Evolutionary conservation across 768 basidiomycete genomes (phyloP).

Genomic region (Gloeostereum incarnatum): DNA sequence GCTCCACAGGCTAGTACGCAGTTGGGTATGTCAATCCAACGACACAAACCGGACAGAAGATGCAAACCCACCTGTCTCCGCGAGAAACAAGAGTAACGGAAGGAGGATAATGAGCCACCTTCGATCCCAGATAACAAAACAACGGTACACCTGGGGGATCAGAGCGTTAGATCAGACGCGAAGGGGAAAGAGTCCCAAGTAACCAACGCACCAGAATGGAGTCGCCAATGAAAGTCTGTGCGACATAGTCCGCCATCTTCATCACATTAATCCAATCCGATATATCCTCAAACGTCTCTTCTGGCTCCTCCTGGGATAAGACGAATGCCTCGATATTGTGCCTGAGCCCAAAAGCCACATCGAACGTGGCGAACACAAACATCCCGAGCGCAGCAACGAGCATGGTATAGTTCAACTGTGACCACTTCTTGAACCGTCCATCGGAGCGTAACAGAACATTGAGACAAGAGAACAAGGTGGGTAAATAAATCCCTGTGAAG

Average conservation of each 20-base stretch:
- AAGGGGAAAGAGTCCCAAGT: not conserved
- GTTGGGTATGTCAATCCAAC: not conserved
- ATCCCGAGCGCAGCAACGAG: conserved; percentile 25
- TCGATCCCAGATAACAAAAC: conserved; percentile 24
- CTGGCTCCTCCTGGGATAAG: conserved; percentile 20
- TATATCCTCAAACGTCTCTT: conserved; percentile 22
- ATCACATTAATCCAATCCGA: conserved; percentile 31
- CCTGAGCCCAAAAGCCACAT: conserved; percentile 29
- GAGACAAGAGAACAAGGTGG: conserved; percentile 25
- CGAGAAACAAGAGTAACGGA: conserved; percentile 25
- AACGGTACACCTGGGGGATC: conserved; percentile 22
- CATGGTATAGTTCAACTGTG: conserved; percentile 22
- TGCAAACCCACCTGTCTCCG: conserved; percentile 18
- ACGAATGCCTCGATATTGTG: conserved; percentile 34
- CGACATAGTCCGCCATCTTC: conserved; percentile 29
- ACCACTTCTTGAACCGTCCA: conserved; percentile 16
- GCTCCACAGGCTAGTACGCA: conserved; percentile 19
- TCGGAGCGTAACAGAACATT: conserved; percentile 22
- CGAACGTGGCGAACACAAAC: conserved; percentile 28
- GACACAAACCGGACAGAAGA: not conserved
- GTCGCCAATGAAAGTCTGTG: conserved; percentile 33
- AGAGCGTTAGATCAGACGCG: not conserved
- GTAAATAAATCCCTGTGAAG: conserved; percentile 22
- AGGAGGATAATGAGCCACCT: conserved; percentile 19
- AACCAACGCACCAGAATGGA: conserved; percentile 24